Evolutionary conservation across 2,329 filamentous ascomycete genomes (phyloP).

Genomic region (Graphiopsis chlorocephala): DNA sequence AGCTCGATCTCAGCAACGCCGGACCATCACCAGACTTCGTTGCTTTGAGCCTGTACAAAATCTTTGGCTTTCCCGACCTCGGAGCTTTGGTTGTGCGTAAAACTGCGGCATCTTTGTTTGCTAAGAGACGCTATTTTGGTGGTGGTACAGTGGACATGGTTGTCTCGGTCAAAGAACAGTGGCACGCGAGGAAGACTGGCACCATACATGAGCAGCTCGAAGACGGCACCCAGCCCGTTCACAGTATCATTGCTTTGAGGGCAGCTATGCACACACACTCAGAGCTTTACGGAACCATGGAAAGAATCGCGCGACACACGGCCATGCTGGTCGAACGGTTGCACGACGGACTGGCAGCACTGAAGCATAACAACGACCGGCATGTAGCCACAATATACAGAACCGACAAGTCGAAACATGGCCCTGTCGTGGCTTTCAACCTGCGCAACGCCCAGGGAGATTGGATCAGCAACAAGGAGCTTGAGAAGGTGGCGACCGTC

Average conservation of each 20-base stretch:
- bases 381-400: conserved; percentile 66
- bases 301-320: conserved; percentile 68
- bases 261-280: conserved; percentile 68
- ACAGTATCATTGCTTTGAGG: conserved; percentile 81
- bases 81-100: conserved; percentile 81
- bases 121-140: conserved; percentile 77
- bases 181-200: conserved; percentile 74
- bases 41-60: conserved; percentile 88
- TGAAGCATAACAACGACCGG: conserved; percentile 68
- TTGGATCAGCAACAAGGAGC: conserved; percentile 78
- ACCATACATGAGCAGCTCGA: conserved; percentile 78
- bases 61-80: conserved; percentile 94
- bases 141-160: conserved; percentile 94
- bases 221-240: conserved; percentile 87
- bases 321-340: conserved; percentile 61
- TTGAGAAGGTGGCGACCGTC: conserved; percentile 80
- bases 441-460: conserved; percentile 64
- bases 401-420: conserved; percentile 45
- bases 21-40: conserved; percentile 74
- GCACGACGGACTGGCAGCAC: conserved; percentile 53
- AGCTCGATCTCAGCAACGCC: conserved; percentile 65
- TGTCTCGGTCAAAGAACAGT: conserved; percentile 66
- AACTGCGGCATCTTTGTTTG: conserved; percentile 60
- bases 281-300: conserved; percentile 66
- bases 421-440: conserved; percentile 83